A percentile compares a stretch with the other conserved stretches of the same genome.
phyloP scores from a whole-genome alignment of 225 moss, liverwort and hornwort species.

The Marchantia paleacea region DNA sequence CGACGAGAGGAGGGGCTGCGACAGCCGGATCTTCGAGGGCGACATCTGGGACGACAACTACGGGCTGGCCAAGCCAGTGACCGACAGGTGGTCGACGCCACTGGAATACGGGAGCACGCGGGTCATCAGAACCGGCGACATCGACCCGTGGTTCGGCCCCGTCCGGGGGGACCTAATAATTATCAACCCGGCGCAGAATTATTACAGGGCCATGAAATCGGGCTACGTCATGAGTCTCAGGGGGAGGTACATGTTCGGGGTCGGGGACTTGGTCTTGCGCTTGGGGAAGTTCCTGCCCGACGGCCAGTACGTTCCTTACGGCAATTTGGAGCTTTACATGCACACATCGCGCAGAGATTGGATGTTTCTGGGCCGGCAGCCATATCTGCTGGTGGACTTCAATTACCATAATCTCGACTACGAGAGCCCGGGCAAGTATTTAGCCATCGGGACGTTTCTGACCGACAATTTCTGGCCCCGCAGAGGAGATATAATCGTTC shows the following conservation, averaged over 20 bases:
- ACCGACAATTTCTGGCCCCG: constrained; percentile 32
- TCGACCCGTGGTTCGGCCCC: constrained; percentile 32
- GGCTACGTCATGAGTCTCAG: constrained; percentile 32
- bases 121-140: constrained; percentile 26
- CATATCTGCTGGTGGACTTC: constrained; percentile 36
- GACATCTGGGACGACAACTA: constrained; percentile 38
- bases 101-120: constrained; percentile 20
- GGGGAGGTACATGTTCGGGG: constrained; percentile 27
- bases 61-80: constrained; percentile 34
- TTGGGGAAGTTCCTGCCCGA: constrained; percentile 35
- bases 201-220: constrained; percentile 32
- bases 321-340: constrained; percentile 43
- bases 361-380: constrained; percentile 38
- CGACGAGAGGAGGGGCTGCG: constrained; percentile 12
- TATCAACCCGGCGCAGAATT: constrained; percentile 45
- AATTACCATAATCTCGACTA: constrained; percentile 47
- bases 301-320: constrained; percentile 39
- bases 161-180: constrained; percentile 37
- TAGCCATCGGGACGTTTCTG: constrained; percentile 39
- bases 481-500: constrained; percentile 42
- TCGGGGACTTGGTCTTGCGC: constrained; percentile 35
- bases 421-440: constrained; percentile 38
- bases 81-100: constrained; percentile 18
- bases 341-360: constrained; percentile 20
- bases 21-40: constrained; percentile 11